Percentiles rank a stretch among this genome's conserved stretches.
These are phyloP conservation scores for Colletotrichum truncatum DNA, from an alignment of 2,329 filamentous ascomycete genomes.

Conservation along the genomic window DNA sequence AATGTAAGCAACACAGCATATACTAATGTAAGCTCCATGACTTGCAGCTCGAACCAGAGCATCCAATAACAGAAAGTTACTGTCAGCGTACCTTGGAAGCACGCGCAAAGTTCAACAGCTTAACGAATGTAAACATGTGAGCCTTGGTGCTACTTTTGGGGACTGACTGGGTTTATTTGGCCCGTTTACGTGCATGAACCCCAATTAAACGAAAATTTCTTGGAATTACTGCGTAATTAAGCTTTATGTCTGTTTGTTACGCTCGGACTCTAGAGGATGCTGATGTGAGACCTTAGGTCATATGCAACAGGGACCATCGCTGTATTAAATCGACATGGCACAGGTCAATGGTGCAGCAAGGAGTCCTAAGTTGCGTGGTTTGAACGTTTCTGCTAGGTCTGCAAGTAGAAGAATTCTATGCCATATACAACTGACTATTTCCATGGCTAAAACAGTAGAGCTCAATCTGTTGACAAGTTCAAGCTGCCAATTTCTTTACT, in stretches of 20 bases:
- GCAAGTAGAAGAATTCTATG: too few relatives aligned
- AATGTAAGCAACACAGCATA: not conserved
- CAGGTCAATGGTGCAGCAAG: too few relatives aligned
- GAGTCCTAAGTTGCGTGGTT: too few relatives aligned
- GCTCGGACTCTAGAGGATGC: not conserved
- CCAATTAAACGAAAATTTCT: constrained; percentile 3
- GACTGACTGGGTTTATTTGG: not conserved
- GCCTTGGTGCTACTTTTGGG: not conserved
- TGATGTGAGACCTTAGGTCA: constrained; percentile 22
- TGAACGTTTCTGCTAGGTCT: too few relatives aligned
- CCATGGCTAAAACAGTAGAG: too few relatives aligned
- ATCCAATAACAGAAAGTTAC: not conserved
- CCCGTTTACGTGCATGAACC: not conserved
- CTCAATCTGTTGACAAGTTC: too few relatives aligned
- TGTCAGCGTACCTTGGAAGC: too few relatives aligned
- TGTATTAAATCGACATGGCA: not conserved
- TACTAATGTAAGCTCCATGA: not conserved
- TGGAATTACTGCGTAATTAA: not conserved
- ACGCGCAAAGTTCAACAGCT: too few relatives aligned
- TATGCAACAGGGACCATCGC: not conserved
- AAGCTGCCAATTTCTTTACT: not conserved
- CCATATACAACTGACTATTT: too few relatives aligned
- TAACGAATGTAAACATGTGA: not conserved
- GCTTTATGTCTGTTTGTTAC: not conserved
- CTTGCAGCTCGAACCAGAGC: not conserved